These are phyloP conservation scores for Geosiphon pyriformis DNA, from an alignment of 192 early-diverging fungal species.

Conservation along the genomic window DNA sequence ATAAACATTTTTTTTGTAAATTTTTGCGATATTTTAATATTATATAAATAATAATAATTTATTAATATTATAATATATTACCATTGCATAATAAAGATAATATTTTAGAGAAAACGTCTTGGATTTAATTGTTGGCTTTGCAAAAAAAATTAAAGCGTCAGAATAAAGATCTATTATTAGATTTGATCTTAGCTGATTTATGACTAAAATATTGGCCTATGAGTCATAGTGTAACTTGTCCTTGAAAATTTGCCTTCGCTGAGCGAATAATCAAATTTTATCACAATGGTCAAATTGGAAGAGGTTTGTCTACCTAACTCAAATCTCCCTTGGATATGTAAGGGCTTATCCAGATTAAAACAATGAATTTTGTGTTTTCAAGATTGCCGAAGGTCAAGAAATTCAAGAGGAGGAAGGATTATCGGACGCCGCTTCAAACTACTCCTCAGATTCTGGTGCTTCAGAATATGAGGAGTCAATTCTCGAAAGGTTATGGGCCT, in stretches of 20 bases:
- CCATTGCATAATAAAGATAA: no score
- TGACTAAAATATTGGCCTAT: no score
- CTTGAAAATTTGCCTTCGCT: neutral
- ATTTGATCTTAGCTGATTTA: no score
- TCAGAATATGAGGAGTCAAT: slow-evolving; percentile 74
- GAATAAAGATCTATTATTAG: no score
- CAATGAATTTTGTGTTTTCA: neutral
- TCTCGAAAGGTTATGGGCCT: slow-evolving; percentile 73
- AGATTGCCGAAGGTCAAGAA: slow-evolving; percentile 42
- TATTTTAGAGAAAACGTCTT: no score
- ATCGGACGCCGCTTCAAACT: slow-evolving; percentile 43
- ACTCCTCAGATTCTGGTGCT: slow-evolving; percentile 55
- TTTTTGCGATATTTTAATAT: no score
- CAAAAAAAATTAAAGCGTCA: no score
- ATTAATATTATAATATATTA: no score
- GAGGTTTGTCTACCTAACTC: slow-evolving; percentile 1
- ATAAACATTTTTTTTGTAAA: no score
- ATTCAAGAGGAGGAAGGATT: slow-evolving; percentile 47
- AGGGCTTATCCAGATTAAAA: neutral
- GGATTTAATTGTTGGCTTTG: no score
- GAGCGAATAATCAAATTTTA: neutral
- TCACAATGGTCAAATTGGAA: slow-evolving; percentile 18
- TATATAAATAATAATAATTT: no score
- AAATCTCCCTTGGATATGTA: neutral
- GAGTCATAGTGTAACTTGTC: neutral